Conservation (phyloP, 148 eudicot species). For the Heliamphora exappendiculata region DNA sequence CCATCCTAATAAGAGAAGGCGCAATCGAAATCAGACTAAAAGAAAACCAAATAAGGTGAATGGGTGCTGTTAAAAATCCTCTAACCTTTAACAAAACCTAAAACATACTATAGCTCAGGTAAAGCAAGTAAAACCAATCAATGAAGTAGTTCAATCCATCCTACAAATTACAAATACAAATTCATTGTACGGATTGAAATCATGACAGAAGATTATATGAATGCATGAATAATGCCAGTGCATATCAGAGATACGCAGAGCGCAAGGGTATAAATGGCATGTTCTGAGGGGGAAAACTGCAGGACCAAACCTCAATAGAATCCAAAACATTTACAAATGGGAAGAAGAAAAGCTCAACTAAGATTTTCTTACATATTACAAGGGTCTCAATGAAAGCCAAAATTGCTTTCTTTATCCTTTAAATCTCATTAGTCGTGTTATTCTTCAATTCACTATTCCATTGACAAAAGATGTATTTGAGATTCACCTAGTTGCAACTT, state of each 20-base stretch:
- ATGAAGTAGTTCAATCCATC: background rate
- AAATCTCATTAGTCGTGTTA: background rate
- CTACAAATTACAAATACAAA: background rate
- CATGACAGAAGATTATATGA: background rate
- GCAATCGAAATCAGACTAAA: background rate
- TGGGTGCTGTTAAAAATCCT: background rate
- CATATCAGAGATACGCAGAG: background rate
- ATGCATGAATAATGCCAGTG: background rate
- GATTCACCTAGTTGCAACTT: background rate
- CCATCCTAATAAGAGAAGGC: slow-evolving; percentile 56
- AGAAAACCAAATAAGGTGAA: background rate
- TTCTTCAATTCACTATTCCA: background rate
- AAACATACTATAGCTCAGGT: background rate
- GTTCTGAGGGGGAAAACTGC: background rate
- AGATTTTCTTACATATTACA: background rate
- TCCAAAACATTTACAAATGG: background rate
- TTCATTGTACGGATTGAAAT: background rate
- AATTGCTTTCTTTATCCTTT: background rate
- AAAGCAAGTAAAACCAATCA: slow-evolving; percentile 5
- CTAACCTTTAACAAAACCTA: background rate
- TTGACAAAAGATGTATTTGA: background rate
- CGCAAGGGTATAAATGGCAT: background rate
- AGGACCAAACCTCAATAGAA: background rate
- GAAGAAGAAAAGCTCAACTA: background rate
- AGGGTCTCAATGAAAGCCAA: background rate